Conservation (phyloP, 768 basidiomycete genomes). For the Hebeloma cylindrosporum region DNA sequence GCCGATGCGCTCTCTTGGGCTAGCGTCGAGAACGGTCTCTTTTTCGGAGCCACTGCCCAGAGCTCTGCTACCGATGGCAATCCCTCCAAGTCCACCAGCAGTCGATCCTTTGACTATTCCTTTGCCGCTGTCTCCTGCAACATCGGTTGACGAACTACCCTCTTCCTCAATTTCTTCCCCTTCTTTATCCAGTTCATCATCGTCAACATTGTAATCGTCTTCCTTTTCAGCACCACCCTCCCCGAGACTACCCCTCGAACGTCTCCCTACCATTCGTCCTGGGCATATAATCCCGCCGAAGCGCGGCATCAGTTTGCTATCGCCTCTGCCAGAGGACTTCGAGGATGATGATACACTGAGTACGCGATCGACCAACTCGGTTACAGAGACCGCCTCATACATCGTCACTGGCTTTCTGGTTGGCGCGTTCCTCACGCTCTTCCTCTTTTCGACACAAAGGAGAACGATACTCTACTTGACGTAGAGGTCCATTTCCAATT, state of each 20-base stretch:
- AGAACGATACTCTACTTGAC: conserved; percentile 34
- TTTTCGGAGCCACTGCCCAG: conserved; percentile 22
- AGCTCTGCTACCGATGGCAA: conserved; percentile 11
- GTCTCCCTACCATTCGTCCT: conserved; percentile 9
- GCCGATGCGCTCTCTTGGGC: conserved; percentile 15
- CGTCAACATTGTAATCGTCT: conserved; percentile 4
- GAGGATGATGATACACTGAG: conserved; percentile 9
- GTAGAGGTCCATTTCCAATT: neutral
- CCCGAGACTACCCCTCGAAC: conserved; percentile 10
- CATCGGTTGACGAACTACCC: conserved; percentile 7
- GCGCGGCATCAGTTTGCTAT: conserved; percentile 14
- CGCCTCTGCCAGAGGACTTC: conserved; percentile 13
- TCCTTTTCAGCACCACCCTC: conserved; percentile 12
- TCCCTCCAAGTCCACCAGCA: no score
- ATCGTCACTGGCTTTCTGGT: conserved; percentile 54
- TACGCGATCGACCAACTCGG: conserved; percentile 18
- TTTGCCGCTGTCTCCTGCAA: conserved; percentile 20
- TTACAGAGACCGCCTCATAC: conserved; percentile 37
- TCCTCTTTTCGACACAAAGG: conserved; percentile 33
- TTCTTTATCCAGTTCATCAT: conserved; percentile 8
- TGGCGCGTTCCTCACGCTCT: conserved; percentile 34
- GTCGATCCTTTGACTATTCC: conserved; percentile 15
- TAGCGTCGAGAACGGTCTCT: conserved; percentile 24
- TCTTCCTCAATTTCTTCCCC: neutral
- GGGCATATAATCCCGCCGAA: conserved; percentile 19